Conservation (phyloP, 2,329 filamentous ascomycete species). For the Magnaporthales sp. region DNA sequence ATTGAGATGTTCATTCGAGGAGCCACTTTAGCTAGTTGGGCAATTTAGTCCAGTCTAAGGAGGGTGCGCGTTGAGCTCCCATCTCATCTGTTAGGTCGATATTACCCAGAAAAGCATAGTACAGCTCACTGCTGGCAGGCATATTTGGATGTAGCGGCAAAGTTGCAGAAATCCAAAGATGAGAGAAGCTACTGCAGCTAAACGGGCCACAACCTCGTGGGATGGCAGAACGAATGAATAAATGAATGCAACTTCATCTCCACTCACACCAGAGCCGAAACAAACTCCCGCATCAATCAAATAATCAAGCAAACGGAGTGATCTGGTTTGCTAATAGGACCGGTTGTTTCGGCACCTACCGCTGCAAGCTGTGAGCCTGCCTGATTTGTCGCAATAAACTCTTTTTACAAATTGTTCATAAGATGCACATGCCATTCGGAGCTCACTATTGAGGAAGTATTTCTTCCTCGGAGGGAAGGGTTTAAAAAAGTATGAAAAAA, state of each 20-base stretch:
- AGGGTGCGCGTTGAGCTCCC: not conserved
- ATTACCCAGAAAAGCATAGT: not conserved
- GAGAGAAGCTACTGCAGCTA: not conserved
- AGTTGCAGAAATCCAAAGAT: not conserved
- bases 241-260: not conserved
- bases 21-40: not conserved
- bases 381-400: not conserved
- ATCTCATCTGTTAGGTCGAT: not conserved
- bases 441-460: not conserved
- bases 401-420: not conserved
- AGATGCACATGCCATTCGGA: not conserved
- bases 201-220: not conserved
- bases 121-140: not conserved
- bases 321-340: not conserved
- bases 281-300: not conserved
- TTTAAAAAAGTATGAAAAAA: not conserved
- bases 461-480: not conserved
- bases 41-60: not conserved
- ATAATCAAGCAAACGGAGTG: not conserved
- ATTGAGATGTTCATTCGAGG: not conserved
- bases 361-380: not conserved
- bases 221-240: not conserved
- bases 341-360: not conserved
- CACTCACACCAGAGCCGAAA: not conserved
- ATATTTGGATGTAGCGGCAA: not conserved